Evolutionary conservation across 2,329 filamentous ascomycete genomes (phyloP).

Genomic region (Drechslerella coelobrocha): DNA sequence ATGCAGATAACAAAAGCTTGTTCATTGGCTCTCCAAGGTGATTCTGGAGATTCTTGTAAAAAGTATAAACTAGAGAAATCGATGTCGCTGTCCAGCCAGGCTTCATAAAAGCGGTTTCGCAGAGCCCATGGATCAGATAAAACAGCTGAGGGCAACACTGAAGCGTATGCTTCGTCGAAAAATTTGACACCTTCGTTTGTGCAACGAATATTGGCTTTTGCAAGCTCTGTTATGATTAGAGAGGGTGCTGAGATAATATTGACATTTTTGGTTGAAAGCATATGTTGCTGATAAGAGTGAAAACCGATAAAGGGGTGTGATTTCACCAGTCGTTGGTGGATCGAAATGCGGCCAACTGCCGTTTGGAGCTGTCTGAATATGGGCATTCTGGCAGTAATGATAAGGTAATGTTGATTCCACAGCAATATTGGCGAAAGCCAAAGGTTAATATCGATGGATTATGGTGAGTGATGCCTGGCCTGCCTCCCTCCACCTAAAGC

Average conservation of each 20-base stretch:
- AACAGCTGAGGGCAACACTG: not conserved
- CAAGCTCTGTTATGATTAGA: slow-evolving; percentile 2
- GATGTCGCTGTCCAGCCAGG: slow-evolving; percentile 7
- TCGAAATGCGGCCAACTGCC: no score
- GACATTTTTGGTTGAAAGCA: no score
- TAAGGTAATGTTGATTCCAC: no score
- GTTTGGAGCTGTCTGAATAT: no score
- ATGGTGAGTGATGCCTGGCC: no score
- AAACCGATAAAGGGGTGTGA: no score
- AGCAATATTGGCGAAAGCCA: no score
- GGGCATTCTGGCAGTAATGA: no score
- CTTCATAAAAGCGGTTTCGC: not conserved
- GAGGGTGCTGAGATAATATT: slow-evolving; percentile 2
- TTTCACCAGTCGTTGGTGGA: no score
- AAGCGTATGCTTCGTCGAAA: slow-evolving; percentile 9
- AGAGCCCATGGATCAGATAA: not conserved
- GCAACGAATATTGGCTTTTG: slow-evolving; percentile 12
- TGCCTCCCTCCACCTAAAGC: no score
- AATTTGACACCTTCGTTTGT: slow-evolving; percentile 8
- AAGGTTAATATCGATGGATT: no score
- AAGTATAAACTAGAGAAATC: not conserved
- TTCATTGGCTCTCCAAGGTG: slow-evolving; percentile 8
- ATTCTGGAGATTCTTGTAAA: not conserved
- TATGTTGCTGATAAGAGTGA: no score
- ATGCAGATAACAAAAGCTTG: not conserved